These are phyloP conservation scores for Prunella vulgaris DNA, from an alignment of 257 asterid species.

Conservation along the genomic window DNA sequence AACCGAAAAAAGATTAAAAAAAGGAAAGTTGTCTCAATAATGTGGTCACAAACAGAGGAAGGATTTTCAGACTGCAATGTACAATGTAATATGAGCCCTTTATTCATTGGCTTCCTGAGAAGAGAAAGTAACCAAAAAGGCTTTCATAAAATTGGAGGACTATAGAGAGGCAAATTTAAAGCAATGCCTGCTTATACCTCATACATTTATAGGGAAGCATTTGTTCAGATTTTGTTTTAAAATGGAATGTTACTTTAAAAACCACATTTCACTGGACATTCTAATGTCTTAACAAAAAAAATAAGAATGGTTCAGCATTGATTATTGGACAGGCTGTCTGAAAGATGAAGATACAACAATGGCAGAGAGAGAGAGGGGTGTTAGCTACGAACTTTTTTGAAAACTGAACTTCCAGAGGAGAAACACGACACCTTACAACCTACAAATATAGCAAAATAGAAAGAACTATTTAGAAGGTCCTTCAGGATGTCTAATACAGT, in stretches of 20 bases:
- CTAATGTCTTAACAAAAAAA: background rate
- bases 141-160: background rate
- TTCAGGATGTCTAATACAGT: constrained; percentile 22
- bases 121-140: background rate
- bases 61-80: background rate
- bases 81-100: background rate
- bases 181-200: no score
- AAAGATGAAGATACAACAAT: constrained; percentile 12
- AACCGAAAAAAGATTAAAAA: background rate
- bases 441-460: constrained; percentile 28
- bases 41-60: background rate
- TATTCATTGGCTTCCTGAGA: background rate
- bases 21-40: background rate
- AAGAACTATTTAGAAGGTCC: constrained; percentile 9
- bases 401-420: constrained; percentile 36
- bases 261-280: background rate
- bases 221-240: no score
- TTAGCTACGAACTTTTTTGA: constrained; percentile 36
- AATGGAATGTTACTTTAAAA: constrained; percentile 2
- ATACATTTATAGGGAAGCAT: no score
- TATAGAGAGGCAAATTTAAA: no score
- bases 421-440: constrained; percentile 39
- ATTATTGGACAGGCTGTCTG: background rate
- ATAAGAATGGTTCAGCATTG: background rate
- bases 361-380: constrained; percentile 14